Percentiles rank a stretch among this genome's conserved stretches.
Evolutionary conservation across 2,329 filamentous ascomycete genomes (phyloP).

Genomic region (Claviceps monticola): DNA sequence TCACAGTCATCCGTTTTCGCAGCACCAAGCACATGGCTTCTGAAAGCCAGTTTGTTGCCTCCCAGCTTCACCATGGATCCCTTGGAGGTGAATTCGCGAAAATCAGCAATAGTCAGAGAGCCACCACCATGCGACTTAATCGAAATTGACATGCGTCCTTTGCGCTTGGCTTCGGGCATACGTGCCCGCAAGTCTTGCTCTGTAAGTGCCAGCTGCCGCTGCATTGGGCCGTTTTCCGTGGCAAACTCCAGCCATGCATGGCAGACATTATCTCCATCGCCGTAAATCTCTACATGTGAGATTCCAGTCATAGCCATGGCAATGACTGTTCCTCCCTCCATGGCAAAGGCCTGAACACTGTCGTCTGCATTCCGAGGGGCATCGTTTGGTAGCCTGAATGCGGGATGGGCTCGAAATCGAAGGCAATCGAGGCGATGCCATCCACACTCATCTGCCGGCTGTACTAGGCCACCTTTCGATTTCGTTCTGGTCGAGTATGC

Average conservation of each 20-base stretch:
- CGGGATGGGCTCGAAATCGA: slow-evolving; percentile 80
- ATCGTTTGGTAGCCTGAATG: slow-evolving; percentile 75
- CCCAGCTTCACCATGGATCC: slow-evolving; percentile 60
- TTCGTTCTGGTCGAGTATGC: slow-evolving; percentile 79
- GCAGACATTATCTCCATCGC: slow-evolving; percentile 69
- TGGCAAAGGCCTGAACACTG: slow-evolving; percentile 74
- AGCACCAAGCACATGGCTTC: slow-evolving; percentile 58
- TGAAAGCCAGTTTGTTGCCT: slow-evolving; percentile 55
- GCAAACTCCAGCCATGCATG: slow-evolving; percentile 70
- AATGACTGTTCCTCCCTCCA: slow-evolving; percentile 63
- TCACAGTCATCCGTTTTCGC: slow-evolving; percentile 58
- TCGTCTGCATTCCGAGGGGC: slow-evolving; percentile 48
- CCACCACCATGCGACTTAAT: slow-evolving; percentile 67
- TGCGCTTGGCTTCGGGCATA: slow-evolving; percentile 59
- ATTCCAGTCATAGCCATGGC: slow-evolving; percentile 71
- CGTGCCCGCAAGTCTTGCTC: slow-evolving; percentile 61
- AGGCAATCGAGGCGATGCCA: slow-evolving; percentile 88
- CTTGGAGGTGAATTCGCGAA: slow-evolving; percentile 57
- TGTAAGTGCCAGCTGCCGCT: slow-evolving; percentile 59
- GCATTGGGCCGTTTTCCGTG: slow-evolving; percentile 45
- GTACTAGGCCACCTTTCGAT: slow-evolving; percentile 62
- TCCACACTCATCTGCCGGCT: slow-evolving; percentile 67
- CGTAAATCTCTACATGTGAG: slow-evolving; percentile 71
- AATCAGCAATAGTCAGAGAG: slow-evolving; percentile 62
- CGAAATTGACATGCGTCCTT: slow-evolving; percentile 54